Percentiles rank a stretch among this genome's conserved stretches.
Evolutionary conservation across 140 eudicot genomes (phyloP).

Genomic region (Bidens hawaiensis): DNA sequence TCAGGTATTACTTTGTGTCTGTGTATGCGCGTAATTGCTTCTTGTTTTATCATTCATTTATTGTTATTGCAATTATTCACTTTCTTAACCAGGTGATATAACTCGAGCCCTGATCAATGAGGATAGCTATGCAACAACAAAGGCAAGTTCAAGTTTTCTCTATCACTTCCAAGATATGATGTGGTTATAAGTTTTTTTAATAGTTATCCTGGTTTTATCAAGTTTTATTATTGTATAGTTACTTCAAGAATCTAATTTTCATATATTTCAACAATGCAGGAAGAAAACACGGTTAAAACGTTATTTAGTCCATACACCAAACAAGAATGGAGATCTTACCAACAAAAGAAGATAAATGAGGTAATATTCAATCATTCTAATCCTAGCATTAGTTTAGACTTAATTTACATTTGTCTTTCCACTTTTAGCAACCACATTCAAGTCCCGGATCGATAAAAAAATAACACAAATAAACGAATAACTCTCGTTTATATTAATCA

Average conservation of each 20-base stretch:
- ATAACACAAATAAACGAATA: no score
- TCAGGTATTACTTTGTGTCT: conserved; percentile 20
- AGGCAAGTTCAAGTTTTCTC: conserved; percentile 20
- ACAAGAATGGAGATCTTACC: conserved; percentile 60
- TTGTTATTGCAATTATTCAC: background rate
- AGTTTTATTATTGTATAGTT: no score
- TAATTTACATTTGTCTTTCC: background rate
- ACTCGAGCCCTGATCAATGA: conserved; percentile 11
- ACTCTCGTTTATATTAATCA: no score
- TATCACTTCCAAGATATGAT: no score
- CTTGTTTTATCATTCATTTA: background rate
- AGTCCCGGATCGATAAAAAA: no score
- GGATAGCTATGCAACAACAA: conserved; percentile 24
- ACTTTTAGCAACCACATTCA: background rate
- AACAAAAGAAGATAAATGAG: conserved; percentile 29
- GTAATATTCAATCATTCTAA: background rate
- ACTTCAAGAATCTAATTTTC: background rate
- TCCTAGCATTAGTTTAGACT: no score
- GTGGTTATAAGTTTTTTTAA: no score
- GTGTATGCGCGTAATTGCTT: background rate
- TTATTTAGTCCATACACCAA: conserved; percentile 43
- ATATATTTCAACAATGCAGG: conserved; percentile 19
- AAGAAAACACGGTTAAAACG: conserved; percentile 35
- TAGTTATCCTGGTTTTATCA: no score
- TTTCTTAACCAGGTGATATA: conserved; percentile 11